phyloP scores from a whole-genome alignment of 2,329 filamentous ascomycete genomes.

The Colletotrichum chrysophilum region DNA sequence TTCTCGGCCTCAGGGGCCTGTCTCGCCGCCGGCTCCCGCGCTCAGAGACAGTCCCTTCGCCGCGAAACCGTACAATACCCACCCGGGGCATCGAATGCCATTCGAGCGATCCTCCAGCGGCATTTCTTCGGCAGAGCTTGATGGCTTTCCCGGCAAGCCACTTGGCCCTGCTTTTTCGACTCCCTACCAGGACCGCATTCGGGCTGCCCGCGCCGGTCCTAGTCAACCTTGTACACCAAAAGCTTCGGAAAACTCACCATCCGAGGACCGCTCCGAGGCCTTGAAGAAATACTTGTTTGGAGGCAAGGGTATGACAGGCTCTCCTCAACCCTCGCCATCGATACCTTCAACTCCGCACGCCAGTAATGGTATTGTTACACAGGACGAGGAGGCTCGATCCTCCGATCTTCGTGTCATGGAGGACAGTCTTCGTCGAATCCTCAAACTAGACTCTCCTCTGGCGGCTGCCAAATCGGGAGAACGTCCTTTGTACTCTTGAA shows the following conservation, averaged over 20 bases:
- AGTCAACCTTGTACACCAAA: slow-evolving; percentile 9
- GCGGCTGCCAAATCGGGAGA: slow-evolving; percentile 26
- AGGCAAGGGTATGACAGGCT: slow-evolving; percentile 31
- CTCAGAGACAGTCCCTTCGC: slow-evolving; percentile 31
- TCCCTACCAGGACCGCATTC: slow-evolving; percentile 66
- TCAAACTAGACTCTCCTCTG: slow-evolving; percentile 43
- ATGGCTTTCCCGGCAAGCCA: slow-evolving; percentile 58
- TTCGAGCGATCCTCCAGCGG: slow-evolving; percentile 36
- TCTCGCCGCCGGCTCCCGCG: slow-evolving; percentile 56
- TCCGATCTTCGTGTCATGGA: slow-evolving; percentile 56
- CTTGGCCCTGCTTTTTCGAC: slow-evolving; percentile 74
- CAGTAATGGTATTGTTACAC: not conserved
- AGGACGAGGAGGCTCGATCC: slow-evolving; percentile 24
- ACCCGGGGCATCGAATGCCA: slow-evolving; percentile 13
- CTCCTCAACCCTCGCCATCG: slow-evolving; percentile 6
- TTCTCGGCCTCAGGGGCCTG: slow-evolving; percentile 43
- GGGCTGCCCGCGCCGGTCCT: slow-evolving; percentile 50
- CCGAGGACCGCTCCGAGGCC: slow-evolving; percentile 47
- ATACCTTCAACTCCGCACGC: not conserved
- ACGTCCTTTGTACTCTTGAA: slow-evolving; percentile 15
- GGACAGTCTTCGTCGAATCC: slow-evolving; percentile 56
- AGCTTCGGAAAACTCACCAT: slow-evolving; percentile 11
- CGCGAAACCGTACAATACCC: slow-evolving; percentile 9
- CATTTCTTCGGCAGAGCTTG: slow-evolving; percentile 73
- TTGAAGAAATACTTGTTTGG: slow-evolving; percentile 63